phyloP scores from a whole-genome alignment of 108 stramenopile genomes.

The Cyclostephanos invisitatus region DNA sequence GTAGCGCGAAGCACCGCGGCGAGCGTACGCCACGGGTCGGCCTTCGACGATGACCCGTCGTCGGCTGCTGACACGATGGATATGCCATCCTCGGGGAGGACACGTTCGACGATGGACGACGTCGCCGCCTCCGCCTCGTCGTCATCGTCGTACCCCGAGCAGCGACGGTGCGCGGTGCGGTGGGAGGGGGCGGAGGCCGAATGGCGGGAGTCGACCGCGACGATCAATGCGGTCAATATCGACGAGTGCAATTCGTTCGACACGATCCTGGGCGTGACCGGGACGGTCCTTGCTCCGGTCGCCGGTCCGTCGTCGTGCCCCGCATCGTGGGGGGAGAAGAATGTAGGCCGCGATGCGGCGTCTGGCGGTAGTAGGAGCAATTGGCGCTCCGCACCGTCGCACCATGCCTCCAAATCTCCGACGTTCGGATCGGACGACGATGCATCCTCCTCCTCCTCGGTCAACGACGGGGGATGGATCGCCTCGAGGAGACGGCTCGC shows the following conservation, averaged over 20 bases:
- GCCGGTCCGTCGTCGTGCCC: background rate
- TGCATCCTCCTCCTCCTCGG: background rate
- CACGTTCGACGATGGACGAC: constrained; percentile 6
- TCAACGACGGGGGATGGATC: background rate
- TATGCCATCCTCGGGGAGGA: background rate
- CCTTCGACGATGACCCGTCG: background rate
- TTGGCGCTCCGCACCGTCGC: constrained; percentile 28
- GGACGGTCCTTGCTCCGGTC: background rate
- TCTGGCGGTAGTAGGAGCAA: background rate
- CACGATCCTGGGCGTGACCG: constrained; percentile 4
- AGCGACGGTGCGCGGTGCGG: background rate
- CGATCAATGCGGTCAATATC: constrained; percentile 8
- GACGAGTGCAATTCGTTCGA: constrained; percentile 25
- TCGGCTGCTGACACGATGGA: background rate
- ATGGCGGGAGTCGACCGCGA: background rate
- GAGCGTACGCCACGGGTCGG: constrained; percentile 5
- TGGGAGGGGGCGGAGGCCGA: background rate
- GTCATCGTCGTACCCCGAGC: constrained; percentile 13
- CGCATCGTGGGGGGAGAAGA: background rate
- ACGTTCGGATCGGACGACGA: background rate
- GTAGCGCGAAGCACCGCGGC: constrained; percentile 31
- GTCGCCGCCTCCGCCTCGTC: constrained; percentile 31
- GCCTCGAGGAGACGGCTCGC: background rate
- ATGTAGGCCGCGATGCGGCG: background rate
- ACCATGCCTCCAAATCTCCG: constrained; percentile 29